Conservation (phyloP, 2,329 filamentous ascomycete genomes). For the Chaetomiaceae sp. region DNA sequence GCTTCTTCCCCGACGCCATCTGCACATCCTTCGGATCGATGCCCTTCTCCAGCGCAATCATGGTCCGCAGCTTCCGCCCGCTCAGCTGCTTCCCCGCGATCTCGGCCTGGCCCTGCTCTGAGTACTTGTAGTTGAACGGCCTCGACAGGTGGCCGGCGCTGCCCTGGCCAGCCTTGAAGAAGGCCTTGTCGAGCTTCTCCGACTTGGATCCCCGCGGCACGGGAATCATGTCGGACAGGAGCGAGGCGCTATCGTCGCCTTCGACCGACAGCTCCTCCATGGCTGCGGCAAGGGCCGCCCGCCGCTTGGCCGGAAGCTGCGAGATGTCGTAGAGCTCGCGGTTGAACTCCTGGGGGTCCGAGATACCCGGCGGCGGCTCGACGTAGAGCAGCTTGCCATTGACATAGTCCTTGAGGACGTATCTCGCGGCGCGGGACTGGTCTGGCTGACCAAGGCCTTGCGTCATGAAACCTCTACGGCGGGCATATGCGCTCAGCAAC, state of each 20-base stretch:
- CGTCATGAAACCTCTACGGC: slow-evolving; percentile 84
- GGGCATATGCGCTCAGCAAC: slow-evolving; percentile 78
- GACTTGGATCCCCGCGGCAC: slow-evolving; percentile 67
- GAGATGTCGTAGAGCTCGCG: slow-evolving; percentile 77
- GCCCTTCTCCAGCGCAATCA: slow-evolving; percentile 79
- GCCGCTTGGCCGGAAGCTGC: slow-evolving; percentile 78
- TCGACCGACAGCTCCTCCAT: slow-evolving; percentile 39
- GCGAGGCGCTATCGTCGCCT: slow-evolving; percentile 31
- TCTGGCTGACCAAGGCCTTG: slow-evolving; percentile 87
- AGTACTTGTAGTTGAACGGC: slow-evolving; percentile 89
- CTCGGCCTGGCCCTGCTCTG: slow-evolving; percentile 62
- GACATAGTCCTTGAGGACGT: slow-evolving; percentile 94
- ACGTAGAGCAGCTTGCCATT: slow-evolving; percentile 92
- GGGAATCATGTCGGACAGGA: slow-evolving; percentile 45
- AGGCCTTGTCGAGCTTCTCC: slow-evolving; percentile 75
- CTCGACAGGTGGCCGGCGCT: slow-evolving; percentile 63
- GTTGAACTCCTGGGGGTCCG: slow-evolving; percentile 78
- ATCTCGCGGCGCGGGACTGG: slow-evolving; percentile 83
- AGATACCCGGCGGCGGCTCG: slow-evolving; percentile 71
- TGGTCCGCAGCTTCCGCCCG: slow-evolving; percentile 74
- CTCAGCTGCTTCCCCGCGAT: slow-evolving; percentile 61
- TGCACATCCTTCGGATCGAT: slow-evolving; percentile 75
- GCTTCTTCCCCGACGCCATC: slow-evolving; percentile 73
- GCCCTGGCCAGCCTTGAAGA: slow-evolving; percentile 67
- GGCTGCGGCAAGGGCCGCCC: slow-evolving; percentile 55